Conservation (phyloP, 345 rosid species). For the Aquilaria yunnanensis region DNA sequence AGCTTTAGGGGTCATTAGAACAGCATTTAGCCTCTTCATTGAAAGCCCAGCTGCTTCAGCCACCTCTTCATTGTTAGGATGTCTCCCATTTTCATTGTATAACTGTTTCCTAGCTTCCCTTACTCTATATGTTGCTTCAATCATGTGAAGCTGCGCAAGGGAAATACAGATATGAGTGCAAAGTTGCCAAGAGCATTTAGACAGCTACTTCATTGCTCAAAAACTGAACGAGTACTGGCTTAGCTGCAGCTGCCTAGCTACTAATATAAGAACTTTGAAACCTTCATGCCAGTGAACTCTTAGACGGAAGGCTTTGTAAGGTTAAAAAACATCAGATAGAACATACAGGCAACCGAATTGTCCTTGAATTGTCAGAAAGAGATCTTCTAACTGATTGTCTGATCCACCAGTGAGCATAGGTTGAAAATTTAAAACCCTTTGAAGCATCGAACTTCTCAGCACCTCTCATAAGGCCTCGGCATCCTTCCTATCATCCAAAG, state of each 20-base stretch:
- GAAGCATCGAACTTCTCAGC: constrained; percentile 94
- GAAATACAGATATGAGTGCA: neutral
- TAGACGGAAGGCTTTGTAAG: neutral
- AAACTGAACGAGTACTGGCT: no score
- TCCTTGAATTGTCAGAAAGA: constrained; percentile 83
- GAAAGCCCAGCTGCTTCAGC: constrained; percentile 88
- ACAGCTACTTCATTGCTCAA: neutral
- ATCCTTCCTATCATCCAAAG: constrained; percentile 59
- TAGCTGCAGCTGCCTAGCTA: no score
- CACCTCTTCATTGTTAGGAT: constrained; percentile 77
- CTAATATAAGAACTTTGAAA: no score
- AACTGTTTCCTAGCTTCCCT: constrained; percentile 82
- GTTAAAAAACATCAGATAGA: constrained; percentile 6
- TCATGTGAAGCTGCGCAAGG: constrained; percentile 80
- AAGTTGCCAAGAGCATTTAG: neutral
- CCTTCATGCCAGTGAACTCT: no score
- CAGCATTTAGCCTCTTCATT: constrained; percentile 78
- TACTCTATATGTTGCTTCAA: constrained; percentile 86
- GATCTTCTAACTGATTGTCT: constrained; percentile 86
- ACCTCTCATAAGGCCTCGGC: constrained; percentile 87
- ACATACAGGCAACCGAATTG: constrained; percentile 82
- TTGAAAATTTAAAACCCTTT: constrained; percentile 94
- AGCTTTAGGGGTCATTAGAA: constrained; percentile 70
- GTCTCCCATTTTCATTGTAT: constrained; percentile 53
- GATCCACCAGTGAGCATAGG: constrained; percentile 99